Evolutionary conservation across 306 rosid genomes (phyloP).

Genomic region (Glycyrrhiza uralensis): DNA sequence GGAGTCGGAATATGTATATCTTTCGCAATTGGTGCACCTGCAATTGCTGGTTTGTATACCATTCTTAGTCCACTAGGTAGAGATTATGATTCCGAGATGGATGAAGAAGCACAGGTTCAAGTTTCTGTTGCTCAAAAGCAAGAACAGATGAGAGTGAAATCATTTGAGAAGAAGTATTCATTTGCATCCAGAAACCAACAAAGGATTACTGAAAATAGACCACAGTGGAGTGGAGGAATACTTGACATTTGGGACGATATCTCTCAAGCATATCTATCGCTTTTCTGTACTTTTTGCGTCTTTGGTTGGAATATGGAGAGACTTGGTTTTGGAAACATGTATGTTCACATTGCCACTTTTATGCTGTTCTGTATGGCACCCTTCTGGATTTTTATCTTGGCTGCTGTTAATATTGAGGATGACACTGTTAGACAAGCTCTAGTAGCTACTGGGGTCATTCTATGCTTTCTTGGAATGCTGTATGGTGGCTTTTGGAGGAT

Average conservation of each 20-base stretch:
- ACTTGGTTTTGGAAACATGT: conserved; percentile 93
- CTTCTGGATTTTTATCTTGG: conserved; percentile 90
- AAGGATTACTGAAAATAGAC: conserved; percentile 38
- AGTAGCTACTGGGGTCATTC: conserved; percentile 60
- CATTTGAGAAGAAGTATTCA: conserved; percentile 69
- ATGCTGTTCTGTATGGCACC: conserved; percentile 90
- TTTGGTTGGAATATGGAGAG: conserved; percentile 99
- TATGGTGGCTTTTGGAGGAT: conserved; percentile 99
- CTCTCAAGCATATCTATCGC: conserved; percentile 75
- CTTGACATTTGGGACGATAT: conserved; percentile 83
- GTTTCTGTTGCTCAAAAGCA: conserved; percentile 17
- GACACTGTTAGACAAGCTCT: conserved; percentile 65
- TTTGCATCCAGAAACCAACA: conserved; percentile 52
- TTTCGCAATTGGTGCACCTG: conserved; percentile 81
- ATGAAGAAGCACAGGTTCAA: conserved; percentile 68
- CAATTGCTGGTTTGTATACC: conserved; percentile 68
- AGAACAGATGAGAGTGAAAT: conserved; percentile 36
- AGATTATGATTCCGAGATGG: conserved; percentile 70
- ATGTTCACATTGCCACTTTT: conserved; percentile 86
- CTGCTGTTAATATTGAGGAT: conserved; percentile 78
- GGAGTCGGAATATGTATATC: conserved; percentile 87
- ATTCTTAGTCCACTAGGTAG: conserved; percentile 86
- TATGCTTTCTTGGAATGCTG: conserved; percentile 76
- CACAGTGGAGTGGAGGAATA: conserved; percentile 86
- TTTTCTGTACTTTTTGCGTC: conserved; percentile 83